Conservation (phyloP, 176 grass and related monocot genomes). For the Microstegium vimineum region DNA sequence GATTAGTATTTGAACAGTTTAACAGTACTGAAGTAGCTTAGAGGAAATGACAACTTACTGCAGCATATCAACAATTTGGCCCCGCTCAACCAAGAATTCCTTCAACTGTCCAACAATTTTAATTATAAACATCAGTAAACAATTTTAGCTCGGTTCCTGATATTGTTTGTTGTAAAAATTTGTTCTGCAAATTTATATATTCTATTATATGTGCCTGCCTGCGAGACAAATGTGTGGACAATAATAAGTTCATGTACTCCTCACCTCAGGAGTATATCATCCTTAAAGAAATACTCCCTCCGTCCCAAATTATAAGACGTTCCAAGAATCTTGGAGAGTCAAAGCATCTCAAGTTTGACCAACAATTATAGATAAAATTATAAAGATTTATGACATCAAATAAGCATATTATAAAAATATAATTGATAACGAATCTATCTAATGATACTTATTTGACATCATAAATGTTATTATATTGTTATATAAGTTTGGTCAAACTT, state of each 20-base stretch:
- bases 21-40: not conserved
- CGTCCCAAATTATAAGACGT: no score
- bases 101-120: slow-evolving; percentile 49
- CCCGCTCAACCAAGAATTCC: slow-evolving; percentile 54
- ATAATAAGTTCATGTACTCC: not conserved
- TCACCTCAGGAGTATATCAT: not conserved
- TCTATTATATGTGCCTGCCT: not conserved
- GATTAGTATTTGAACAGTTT: not conserved
- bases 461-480: no score
- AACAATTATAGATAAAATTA: no score
- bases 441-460: no score
- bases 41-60: slow-evolving; percentile 50
- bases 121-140: slow-evolving; percentile 17
- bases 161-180: not conserved
- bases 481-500: no score
- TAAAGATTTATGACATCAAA: no score
- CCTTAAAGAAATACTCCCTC: no score
- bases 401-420: no score
- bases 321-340: no score
- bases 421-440: no score
- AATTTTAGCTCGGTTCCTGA: no score
- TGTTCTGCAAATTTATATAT: not conserved
- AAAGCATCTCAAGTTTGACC: no score
- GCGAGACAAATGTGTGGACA: not conserved
- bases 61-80: slow-evolving; percentile 48